Evolutionary conservation across 2,329 filamentous ascomycete genomes (phyloP), one percentile per base, ranked within the genome.

Genomic region (Neofusicoccum kwambonambiense): DNA sequence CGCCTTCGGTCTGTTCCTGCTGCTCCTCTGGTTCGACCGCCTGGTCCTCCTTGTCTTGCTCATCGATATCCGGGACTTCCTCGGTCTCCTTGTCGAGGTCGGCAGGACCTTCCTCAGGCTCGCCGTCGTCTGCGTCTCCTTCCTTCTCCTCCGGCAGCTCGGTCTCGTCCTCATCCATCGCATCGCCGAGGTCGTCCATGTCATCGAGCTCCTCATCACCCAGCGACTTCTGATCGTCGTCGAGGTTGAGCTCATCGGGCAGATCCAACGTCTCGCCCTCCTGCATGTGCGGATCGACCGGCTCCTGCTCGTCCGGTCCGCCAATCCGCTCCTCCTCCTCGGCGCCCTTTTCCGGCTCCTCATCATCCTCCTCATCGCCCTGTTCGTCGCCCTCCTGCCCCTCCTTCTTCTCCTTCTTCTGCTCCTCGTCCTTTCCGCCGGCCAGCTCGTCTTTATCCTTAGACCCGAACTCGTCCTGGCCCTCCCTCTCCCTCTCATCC

Each of bases 161-260:
- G 44, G 81, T 78, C 66, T 79, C 77, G 57, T 73, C 78, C 52
- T 80, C 79, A 11, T 77, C 78, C 12, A 31, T 71, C 49, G 41
- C 60, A 34, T 70, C 66, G 13, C 78, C 77, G 35, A 78, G 71
- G 68, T 86, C 83, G 2, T 83, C 83, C 62, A 90, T 77, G 22
- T 72, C 69, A 42, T 83, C 83, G 13, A 83, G 84, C 12, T 79
- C 73, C 15, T 75, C 77, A 37, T 79, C 85, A 17, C 84, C 82
- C 34, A 61, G 34, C 19, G 70, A 69, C 15, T 57, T 56, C 8
- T 79, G 85, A 34, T 91, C 81, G 8, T 86, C 89, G 68, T 94
- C 90, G 64, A 95, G 84, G 65, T 96, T 89, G 83, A 97, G 90
- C 68, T 97, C 92, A 47, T 97, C 93, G 0, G 93, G 93, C 22